Percentiles rank a stretch among this genome's conserved stretches.
These are phyloP conservation scores for Melastoma malabathricum DNA, from an alignment of 345 rosid species.

Conservation along the genomic window DNA sequence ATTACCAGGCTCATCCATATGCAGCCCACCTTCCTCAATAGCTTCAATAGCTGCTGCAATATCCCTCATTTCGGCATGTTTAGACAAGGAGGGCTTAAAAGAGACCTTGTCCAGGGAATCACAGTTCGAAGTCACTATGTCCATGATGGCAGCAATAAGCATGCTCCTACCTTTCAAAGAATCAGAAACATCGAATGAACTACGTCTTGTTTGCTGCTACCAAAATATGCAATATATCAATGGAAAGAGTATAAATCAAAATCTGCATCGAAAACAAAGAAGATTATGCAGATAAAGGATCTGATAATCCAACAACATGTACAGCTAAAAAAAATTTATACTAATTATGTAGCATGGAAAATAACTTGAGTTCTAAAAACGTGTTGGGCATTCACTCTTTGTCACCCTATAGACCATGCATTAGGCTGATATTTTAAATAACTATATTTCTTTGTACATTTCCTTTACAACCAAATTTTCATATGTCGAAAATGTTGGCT, in stretches of 20 bases:
- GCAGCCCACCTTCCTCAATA: conserved; percentile 85
- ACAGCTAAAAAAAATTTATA: background rate
- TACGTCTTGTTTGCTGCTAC: conserved; percentile 94
- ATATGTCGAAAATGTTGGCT: too few relatives aligned
- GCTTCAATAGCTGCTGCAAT: conserved; percentile 84
- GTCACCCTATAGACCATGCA: too few relatives aligned
- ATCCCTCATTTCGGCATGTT: conserved; percentile 75
- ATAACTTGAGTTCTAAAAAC: too few relatives aligned
- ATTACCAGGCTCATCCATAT: conserved; percentile 44
- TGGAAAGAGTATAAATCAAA: conserved; percentile 33
- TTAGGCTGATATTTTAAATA: too few relatives aligned
- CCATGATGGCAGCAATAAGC: conserved; percentile 99
- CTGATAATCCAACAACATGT: too few relatives aligned
- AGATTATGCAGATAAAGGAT: conserved; percentile 1
- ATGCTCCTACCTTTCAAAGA: conserved; percentile 99
- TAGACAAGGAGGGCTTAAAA: conserved; percentile 49
- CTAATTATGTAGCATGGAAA: too few relatives aligned
- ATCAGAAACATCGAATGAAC: conserved; percentile 91
- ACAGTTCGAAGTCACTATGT: conserved; percentile 80
- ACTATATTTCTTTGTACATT: too few relatives aligned
- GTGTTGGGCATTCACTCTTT: too few relatives aligned
- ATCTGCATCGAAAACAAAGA: conserved; percentile 5
- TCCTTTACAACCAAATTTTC: too few relatives aligned
- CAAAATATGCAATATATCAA: conserved; percentile 78
- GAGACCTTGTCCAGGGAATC: conserved; percentile 42